Conservation (phyloP, 352 stramenopile genomes). For the Thalassiosira pacifica region DNA sequence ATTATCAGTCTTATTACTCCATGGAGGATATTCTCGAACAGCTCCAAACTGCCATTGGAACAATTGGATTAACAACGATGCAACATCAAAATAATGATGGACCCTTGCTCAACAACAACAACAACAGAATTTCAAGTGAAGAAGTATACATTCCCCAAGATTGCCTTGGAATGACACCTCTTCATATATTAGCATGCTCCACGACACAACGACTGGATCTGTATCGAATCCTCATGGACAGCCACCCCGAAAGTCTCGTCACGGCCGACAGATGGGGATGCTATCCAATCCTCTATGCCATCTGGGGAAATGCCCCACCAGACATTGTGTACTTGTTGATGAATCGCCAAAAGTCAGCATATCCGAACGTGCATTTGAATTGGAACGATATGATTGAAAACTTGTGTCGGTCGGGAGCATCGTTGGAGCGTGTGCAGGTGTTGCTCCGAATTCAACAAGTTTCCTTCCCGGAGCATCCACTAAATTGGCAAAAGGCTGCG, state of each 20-base stretch:
- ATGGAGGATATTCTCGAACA: not conserved
- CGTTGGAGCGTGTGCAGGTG: not conserved
- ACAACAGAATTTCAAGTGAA: no score
- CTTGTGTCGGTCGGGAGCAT: not conserved
- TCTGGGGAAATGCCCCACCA: not conserved
- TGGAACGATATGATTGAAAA: not conserved
- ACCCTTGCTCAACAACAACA: no score
- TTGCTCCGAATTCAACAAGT: not conserved
- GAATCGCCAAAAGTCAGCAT: not conserved
- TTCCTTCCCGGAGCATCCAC: not conserved
- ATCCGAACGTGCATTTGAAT: not conserved
- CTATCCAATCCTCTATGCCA: not conserved
- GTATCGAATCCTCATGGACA: not conserved
- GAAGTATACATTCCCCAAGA: no score
- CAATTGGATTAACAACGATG: not conserved
- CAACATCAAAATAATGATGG: not conserved
- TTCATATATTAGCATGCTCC: not conserved
- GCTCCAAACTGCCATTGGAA: not conserved
- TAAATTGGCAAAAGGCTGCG: not conserved
- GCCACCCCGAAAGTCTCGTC: not conserved
- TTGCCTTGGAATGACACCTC: slow-evolving; percentile 1
- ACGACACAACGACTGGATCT: not conserved
- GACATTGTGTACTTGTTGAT: not conserved
- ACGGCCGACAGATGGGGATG: not conserved
- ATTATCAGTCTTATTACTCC: slow-evolving; percentile 20